Base-by-base conservation (phyloP, 2,329 filamentous ascomycete genomes). In the Phialocephala sp. region DNA sequence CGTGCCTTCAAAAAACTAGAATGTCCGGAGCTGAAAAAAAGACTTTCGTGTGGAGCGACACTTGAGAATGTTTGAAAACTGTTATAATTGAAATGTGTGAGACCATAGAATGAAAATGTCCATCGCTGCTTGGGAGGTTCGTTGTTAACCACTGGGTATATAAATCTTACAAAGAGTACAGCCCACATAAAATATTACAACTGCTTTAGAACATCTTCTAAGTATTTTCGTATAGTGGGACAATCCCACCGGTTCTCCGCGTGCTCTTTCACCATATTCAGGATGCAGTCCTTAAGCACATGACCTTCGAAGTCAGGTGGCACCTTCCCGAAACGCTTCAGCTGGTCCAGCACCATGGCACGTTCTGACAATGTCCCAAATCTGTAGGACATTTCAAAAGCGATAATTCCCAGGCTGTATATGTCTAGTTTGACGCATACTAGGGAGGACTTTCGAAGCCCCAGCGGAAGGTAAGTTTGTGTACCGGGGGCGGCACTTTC, bases 381-480 rank as follows among this genome's bases (percentile, higher is more conserved):
- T 5, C 76, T 79, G 67, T 83, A 85, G 0, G 89, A 70, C 55
- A 90, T 78, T 74, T 91, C 89, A 52, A 89, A 86, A 0, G 86
- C 77, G 36, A 90, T 85, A 12, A 90, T 82, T 0, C 87, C 88
- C 0, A 90, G 77, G 0, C 87, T 84, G 70, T 85, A 90, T 0
- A 89, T 79, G 67, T 90, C 88, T 1, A 89, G 75, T 62, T 85
- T 86, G 64, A 84, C 82, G 71, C 80, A 83, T 47, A 79, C 70
- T 55, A 68, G 24, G 37, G 68, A 32, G 50, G 50, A 54, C 24
- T 54, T 54, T 4, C 24, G 50, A 18, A 32, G 22, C 14, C 50
- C 50, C 12, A 18, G 50, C 50, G 50, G 50, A 54, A 54, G 50
- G 24, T 54, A 54, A 12, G 50, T 54, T 9, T 11, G 12, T 27